Conservation (phyloP, 2,329 filamentous ascomycete genomes). For the Elsinoe necatrix region DNA sequence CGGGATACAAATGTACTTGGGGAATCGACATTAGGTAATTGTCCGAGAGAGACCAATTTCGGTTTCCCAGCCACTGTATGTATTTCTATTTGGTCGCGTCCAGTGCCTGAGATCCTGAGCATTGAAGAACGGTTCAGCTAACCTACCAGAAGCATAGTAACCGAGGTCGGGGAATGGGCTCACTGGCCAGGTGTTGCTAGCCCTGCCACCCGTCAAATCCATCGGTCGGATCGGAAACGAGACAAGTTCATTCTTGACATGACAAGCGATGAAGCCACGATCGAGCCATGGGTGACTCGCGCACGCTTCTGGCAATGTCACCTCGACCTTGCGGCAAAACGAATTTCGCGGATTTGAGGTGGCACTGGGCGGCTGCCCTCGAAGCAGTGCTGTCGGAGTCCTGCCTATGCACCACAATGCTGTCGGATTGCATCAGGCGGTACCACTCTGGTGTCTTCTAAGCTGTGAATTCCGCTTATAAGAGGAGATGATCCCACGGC, state of each 20-base stretch:
- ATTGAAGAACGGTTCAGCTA: constrained; percentile 2
- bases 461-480: too few relatives aligned
- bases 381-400: too few relatives aligned
- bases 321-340: background rate
- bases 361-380: background rate
- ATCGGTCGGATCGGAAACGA: constrained; percentile 3
- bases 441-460: too few relatives aligned
- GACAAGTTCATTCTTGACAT: background rate
- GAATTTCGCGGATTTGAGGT: background rate
- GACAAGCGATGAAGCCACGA: background rate
- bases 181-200: constrained; percentile 11
- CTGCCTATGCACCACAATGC: too few relatives aligned
- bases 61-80: background rate
- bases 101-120: background rate
- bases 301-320: background rate
- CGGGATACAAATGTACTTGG: background rate
- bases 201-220: background rate
- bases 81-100: background rate
- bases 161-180: constrained; percentile 7
- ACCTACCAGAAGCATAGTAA: background rate
- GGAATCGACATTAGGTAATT: background rate
- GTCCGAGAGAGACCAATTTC: background rate
- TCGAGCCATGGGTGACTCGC: background rate
- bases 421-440: too few relatives aligned
- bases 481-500: background rate